Percentiles rank a stretch among this genome's conserved stretches.
phyloP scores from a whole-genome alignment of 129 eudicot genomes.

The Sambucus nigra region DNA sequence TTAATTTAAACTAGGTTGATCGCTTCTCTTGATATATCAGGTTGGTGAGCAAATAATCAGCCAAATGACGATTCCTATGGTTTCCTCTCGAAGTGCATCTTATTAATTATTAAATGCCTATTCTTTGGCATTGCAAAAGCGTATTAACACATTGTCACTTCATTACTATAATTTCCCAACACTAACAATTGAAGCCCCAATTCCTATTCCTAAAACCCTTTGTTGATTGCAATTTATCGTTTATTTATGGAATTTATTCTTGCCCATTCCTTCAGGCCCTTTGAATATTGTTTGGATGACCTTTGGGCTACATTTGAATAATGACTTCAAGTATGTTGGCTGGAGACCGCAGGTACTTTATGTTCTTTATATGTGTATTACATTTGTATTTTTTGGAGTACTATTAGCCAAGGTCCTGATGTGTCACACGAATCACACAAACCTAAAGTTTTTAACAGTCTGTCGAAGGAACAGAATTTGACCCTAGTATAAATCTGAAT shows the following conservation, averaged over 20 bases:
- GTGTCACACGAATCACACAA: background rate
- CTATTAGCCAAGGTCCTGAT: background rate
- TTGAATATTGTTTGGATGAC: conserved; percentile 49
- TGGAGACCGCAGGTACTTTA: conserved; percentile 79
- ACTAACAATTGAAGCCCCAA: no score
- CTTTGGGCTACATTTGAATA: conserved; percentile 40
- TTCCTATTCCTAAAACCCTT: no score
- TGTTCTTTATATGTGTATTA: background rate
- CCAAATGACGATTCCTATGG: no score
- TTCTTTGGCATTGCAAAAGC: no score
- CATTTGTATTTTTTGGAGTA: background rate
- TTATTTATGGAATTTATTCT: conserved; percentile 7
- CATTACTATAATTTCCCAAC: no score
- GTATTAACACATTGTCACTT: no score
- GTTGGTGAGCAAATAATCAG: no score
- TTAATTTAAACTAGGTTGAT: no score
- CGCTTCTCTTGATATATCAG: no score
- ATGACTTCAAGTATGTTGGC: conserved; percentile 85
- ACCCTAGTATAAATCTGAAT: background rate
- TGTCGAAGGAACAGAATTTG: background rate
- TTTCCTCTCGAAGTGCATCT: no score
- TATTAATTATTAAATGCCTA: no score
- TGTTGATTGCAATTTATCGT: background rate
- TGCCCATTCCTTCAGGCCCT: conserved; percentile 18
- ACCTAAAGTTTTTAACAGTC: background rate